phyloP scores from a whole-genome alignment of 805 yeast species.

The Teunomyces lycoperdinae region DNA sequence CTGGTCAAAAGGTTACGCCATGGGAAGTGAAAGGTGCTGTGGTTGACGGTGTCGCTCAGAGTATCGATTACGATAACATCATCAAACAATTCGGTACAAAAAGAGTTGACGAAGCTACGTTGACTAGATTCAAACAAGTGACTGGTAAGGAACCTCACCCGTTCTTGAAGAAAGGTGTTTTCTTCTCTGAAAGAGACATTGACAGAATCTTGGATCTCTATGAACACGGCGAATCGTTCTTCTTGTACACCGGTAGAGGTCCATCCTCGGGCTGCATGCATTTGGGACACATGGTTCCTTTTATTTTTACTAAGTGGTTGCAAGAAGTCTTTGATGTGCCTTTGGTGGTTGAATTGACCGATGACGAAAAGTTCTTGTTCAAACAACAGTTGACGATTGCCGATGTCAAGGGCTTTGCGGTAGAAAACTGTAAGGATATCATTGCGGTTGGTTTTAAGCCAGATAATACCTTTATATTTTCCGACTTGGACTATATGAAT shows the following conservation, averaged over 20 bases:
- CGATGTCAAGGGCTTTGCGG: slow-evolving; percentile 78
- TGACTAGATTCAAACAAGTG: slow-evolving; percentile 69
- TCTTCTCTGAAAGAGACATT: slow-evolving; percentile 89
- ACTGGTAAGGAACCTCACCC: slow-evolving; percentile 94
- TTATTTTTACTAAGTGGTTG: slow-evolving; percentile 93
- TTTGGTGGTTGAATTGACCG: slow-evolving; percentile 88
- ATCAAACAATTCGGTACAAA: slow-evolving; percentile 86
- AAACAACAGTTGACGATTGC: slow-evolving; percentile 85
- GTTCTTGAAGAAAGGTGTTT: slow-evolving; percentile 83
- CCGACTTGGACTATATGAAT: slow-evolving; percentile 90
- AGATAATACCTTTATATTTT: slow-evolving; percentile 90
- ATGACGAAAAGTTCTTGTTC: slow-evolving; percentile 95
- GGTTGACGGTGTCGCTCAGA: slow-evolving; percentile 88
- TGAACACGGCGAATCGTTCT: slow-evolving; percentile 93
- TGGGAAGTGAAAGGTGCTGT: slow-evolving; percentile 99
- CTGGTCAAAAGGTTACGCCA: slow-evolving; percentile 60
- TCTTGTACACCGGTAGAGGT: slow-evolving; percentile 95
- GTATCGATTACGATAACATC: slow-evolving; percentile 87
- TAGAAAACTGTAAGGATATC: slow-evolving; percentile 87
- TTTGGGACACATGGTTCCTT: slow-evolving; percentile 95
- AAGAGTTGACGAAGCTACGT: slow-evolving; percentile 63
- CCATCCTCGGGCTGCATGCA: slow-evolving; percentile 95
- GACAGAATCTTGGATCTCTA: slow-evolving; percentile 76
- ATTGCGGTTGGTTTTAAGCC: slow-evolving; percentile 93
- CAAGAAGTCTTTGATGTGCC: slow-evolving; percentile 98